Evolutionary conservation across 805 yeast genomes (phyloP).

Genomic region (Kazachstania africana): DNA sequence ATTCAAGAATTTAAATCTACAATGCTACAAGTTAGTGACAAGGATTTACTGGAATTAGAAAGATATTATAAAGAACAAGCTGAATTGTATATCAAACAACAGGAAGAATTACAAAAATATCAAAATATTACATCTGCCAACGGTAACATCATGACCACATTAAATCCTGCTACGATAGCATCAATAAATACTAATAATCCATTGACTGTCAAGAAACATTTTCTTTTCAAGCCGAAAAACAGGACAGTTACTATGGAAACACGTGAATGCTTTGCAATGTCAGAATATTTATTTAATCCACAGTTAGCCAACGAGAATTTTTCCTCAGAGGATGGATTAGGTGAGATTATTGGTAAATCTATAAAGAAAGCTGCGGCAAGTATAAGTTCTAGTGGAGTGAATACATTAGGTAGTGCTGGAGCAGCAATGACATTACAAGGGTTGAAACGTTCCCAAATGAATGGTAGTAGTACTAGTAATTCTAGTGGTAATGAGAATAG

Average conservation of each 20-base stretch:
- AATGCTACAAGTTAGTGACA: constrained; percentile 23
- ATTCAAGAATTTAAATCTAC: constrained; percentile 21
- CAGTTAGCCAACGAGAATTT: constrained; percentile 9
- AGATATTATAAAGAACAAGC: constrained; percentile 17
- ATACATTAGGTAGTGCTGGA: constrained; percentile 8
- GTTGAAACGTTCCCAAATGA: background rate
- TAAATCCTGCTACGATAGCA: constrained; percentile 2
- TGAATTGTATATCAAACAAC: constrained; percentile 10
- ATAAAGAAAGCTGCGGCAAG: constrained; percentile 21
- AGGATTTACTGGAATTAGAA: constrained; percentile 14
- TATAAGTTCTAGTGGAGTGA: constrained; percentile 10
- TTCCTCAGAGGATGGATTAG: constrained; percentile 16
- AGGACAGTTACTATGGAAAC: constrained; percentile 15
- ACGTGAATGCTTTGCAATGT: constrained; percentile 16
- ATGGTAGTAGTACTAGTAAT: background rate
- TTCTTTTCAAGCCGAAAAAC: constrained; percentile 7
- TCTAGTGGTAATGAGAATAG: background rate
- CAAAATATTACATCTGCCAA: constrained; percentile 1
- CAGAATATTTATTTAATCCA: constrained; percentile 24
- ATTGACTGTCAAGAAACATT: constrained; percentile 12
- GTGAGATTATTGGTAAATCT: constrained; percentile 17
- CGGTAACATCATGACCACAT: background rate
- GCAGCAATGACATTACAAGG: constrained; percentile 7
- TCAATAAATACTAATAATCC: constrained; percentile 10
- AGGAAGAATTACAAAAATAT: constrained; percentile 11